phyloP scores from a whole-genome alignment of 2,329 filamentous ascomycete species.

The Fusarium setosum region DNA sequence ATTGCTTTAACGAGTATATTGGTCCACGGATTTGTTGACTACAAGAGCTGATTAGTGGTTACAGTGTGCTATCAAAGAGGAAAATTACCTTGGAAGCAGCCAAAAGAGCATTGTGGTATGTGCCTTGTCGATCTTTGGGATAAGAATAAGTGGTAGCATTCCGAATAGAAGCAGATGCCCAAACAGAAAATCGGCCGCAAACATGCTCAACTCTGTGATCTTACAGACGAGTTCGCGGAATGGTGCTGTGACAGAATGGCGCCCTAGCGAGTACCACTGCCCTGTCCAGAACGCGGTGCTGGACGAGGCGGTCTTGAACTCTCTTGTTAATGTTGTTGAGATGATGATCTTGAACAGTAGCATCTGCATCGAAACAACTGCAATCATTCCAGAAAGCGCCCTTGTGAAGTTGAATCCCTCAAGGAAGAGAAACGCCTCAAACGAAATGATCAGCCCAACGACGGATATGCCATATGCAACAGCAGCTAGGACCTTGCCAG shows the following conservation, averaged over 20 bases:
- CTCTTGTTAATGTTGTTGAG: neutral
- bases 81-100: neutral
- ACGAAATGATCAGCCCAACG: neutral
- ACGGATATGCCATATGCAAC: neutral
- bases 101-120: neutral
- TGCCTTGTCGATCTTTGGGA: neutral
- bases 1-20: neutral
- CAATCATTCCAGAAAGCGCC: neutral
- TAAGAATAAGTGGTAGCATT: neutral
- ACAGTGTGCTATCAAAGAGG: neutral
- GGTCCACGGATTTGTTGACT: neutral
- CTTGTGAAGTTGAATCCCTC: neutral
- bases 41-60: neutral
- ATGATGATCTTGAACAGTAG: neutral
- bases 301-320: constrained; percentile 1
- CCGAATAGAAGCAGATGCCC: neutral
- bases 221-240: neutral
- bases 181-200: neutral
- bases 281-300: neutral
- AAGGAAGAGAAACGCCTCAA: neutral
- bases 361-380: neutral
- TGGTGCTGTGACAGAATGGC: neutral
- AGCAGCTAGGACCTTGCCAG: neutral
- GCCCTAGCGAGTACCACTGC: neutral
- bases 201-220: constrained; percentile 1